Evolutionary conservation across 2,329 filamentous ascomycete species (phyloP).

Genomic region (Ceratocystiopsis minuta): DNA sequence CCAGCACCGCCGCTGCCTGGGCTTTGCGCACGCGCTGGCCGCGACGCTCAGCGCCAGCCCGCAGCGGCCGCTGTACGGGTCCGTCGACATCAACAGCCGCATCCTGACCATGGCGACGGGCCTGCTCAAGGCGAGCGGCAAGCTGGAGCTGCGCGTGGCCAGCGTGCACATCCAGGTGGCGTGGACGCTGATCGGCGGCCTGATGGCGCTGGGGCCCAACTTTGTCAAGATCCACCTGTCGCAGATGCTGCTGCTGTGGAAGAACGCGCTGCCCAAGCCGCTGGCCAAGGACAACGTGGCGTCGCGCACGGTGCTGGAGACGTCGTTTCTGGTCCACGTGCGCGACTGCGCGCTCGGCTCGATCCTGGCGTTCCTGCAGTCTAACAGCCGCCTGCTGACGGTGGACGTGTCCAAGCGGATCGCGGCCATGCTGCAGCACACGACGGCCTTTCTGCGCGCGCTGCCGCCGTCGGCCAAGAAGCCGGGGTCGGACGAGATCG

Average conservation of each 20-base stretch:
- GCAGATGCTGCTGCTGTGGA: conserved; percentile 86
- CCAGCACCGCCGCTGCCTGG: conserved; percentile 51
- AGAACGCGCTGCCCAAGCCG: conserved; percentile 88
- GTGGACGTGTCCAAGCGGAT: conserved; percentile 88
- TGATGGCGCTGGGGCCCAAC: conserved; percentile 93
- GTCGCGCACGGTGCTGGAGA: conserved; percentile 67
- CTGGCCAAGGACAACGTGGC: conserved; percentile 82
- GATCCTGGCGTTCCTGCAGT: conserved; percentile 80
- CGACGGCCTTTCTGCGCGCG: conserved; percentile 71
- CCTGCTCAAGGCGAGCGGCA: conserved; percentile 78
- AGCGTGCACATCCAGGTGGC: conserved; percentile 94
- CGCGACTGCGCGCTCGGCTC: conserved; percentile 86
- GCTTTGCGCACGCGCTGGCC: conserved; percentile 80
- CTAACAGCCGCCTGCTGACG: conserved; percentile 79
- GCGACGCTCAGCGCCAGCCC: conserved; percentile 82
- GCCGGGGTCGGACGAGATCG: conserved; percentile 47
- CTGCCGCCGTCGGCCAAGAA: conserved; percentile 54
- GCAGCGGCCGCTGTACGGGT: conserved; percentile 76
- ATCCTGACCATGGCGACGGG: conserved; percentile 84
- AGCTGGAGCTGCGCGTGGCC: conserved; percentile 76
- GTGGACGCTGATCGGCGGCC: conserved; percentile 88
- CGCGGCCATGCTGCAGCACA: conserved; percentile 87
- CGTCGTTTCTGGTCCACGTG: conserved; percentile 86
- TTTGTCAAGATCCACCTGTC: conserved; percentile 98
- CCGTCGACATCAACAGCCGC: conserved; percentile 84